These are phyloP conservation scores for Trypanosoma brucei DNA, from an alignment of 208 protist genomes.

Conservation along the genomic window DNA sequence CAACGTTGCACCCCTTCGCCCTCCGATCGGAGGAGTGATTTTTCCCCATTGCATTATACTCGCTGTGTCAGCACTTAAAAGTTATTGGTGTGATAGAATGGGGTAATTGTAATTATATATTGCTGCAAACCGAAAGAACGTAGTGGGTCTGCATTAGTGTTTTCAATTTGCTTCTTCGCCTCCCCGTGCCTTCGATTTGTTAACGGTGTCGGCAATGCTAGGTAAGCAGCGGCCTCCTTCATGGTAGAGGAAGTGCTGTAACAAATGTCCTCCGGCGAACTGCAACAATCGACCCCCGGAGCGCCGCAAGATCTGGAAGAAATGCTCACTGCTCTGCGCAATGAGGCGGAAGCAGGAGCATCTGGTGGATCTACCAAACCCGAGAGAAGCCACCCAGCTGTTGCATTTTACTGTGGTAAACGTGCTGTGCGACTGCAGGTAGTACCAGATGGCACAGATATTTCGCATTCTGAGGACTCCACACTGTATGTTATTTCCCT, in stretches of 20 bases:
- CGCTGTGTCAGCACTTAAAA: too few species aligned
- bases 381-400: conserved; percentile 33
- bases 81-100: too few species aligned
- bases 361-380: neutral
- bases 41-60: neutral
- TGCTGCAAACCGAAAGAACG: too few species aligned
- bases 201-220: too few species aligned
- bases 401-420: conserved; percentile 57
- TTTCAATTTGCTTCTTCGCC: neutral
- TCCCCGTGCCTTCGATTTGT: neutral
- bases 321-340: conserved; percentile 2
- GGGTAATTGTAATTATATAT: too few species aligned
- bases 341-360: conserved; percentile 2
- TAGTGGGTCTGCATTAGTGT: too few species aligned
- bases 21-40: conserved; percentile 11
- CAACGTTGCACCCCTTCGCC: conserved; percentile 59
- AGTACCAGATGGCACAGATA: neutral
- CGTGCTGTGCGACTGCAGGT: conserved; percentile 18
- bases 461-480: neutral
- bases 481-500: conserved; percentile 51
- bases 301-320: conserved; percentile 11
- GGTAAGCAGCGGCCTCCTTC: too few species aligned
- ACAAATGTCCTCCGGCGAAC: neutral
- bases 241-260: neutral
- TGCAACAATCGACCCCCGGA: neutral